phyloP scores from a whole-genome alignment of 495 filamentous ascomycete species.

The Penicillium cataractarum region DNA sequence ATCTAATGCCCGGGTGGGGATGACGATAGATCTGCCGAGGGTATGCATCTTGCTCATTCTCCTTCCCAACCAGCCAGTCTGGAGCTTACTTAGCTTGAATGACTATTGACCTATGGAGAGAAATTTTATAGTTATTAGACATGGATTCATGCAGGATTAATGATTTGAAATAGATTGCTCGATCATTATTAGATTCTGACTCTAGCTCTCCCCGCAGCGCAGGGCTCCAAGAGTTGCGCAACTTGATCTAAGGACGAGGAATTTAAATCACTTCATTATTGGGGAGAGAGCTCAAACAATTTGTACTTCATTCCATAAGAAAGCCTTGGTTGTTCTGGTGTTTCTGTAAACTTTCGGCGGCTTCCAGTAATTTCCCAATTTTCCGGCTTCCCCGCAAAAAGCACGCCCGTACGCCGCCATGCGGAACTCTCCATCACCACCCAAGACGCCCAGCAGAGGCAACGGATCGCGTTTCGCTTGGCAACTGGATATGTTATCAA shows the following conservation, averaged over 20 bases:
- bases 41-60: not conserved
- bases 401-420: not conserved
- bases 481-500: not conserved
- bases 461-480: not conserved
- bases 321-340: not conserved
- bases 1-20: not conserved
- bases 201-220: too few species aligned
- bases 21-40: not conserved
- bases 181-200: not conserved
- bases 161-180: not conserved
- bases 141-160: not conserved
- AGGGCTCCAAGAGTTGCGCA: too few species aligned
- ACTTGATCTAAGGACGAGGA: too few species aligned
- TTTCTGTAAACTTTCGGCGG: not conserved
- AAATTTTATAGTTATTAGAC: not conserved
- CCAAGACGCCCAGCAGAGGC: not conserved
- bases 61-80: not conserved
- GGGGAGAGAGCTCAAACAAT: not conserved
- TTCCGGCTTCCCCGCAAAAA: slow-evolving; percentile 2
- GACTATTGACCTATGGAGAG: not conserved
- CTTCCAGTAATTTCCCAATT: not conserved
- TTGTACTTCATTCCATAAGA: not conserved
- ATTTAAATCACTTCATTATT: too few species aligned
- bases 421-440: not conserved
- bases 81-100: not conserved